A percentile compares a stretch with the other conserved stretches of the same genome.
Evolutionary conservation across 1,284 basidiomycete species (phyloP).

Genomic region (Puccinia novopanici): DNA sequence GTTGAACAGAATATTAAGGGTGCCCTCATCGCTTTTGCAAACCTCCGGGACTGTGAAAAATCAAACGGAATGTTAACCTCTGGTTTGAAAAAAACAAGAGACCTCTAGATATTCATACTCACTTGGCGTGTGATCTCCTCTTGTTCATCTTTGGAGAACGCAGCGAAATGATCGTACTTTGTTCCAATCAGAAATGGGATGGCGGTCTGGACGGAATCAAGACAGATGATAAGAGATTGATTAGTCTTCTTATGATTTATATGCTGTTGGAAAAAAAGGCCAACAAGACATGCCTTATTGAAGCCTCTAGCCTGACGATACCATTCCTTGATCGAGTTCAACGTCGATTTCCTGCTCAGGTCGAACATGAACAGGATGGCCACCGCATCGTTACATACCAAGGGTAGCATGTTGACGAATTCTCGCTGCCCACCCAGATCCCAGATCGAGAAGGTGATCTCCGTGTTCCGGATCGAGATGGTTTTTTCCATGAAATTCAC

Average conservation of each 20-base stretch:
- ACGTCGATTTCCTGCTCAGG: constrained; percentile 88
- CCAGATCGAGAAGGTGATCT: constrained; percentile 99
- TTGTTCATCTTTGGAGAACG: constrained; percentile 92
- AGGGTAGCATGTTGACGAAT: constrained; percentile 97
- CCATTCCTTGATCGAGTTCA: constrained; percentile 99
- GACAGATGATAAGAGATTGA: background rate
- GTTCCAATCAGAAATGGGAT: constrained; percentile 73
- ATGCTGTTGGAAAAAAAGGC: constrained; percentile 53
- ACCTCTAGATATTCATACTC: background rate
- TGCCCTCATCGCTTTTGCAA: constrained; percentile 96
- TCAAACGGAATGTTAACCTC: background rate
- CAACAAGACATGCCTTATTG: constrained; percentile 72
- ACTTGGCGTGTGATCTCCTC: constrained; percentile 98
- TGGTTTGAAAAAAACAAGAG: constrained; percentile 51
- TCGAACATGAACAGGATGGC: constrained; percentile 99
- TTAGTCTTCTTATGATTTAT: background rate
- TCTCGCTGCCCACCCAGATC: constrained; percentile 96
- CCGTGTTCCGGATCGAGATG: constrained; percentile 92
- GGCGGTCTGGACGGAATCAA: constrained; percentile 53
- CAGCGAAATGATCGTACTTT: constrained; percentile 96
- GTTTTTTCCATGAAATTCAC: constrained; percentile 99
- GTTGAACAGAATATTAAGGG: constrained; percentile 98
- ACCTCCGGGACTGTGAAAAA: constrained; percentile 75
- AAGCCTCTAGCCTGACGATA: constrained; percentile 96
- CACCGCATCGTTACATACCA: constrained; percentile 97